Base-by-base conservation (phyloP, 73 alveolate genomes). In the Durusdinium trenchii region DNA sequence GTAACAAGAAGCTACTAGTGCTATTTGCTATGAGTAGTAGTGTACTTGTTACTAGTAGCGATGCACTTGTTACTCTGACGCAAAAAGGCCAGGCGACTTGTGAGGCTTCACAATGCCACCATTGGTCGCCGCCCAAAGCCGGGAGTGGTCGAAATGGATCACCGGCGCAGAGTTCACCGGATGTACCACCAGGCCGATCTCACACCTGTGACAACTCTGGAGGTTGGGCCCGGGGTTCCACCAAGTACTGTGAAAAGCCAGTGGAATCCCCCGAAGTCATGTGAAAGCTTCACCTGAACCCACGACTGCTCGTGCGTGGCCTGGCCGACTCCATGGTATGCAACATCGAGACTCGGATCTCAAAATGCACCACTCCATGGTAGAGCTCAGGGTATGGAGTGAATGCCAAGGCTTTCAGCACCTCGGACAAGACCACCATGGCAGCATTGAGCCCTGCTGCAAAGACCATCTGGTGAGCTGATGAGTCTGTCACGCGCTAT, bases 361-460 rank as follows among this genome's bases (percentile, higher is more conserved):
- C 98, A 75, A 91, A 48, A 50, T 91, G 98, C 89, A 91, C 98
- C 57, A 91, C 98, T 43, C 98, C 98, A 36, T 91, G 98, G 35
- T 91, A 91, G 45, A 91, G 46, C 75, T n/a, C 89, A 3, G 98
- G 89, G 38, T 10, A 71, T 1, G 98, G 98, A 28, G 98, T 91
- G 54, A 91, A 91, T 18, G 36, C 54, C 87, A 91, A 40, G 43
- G 89, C 98, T 1, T 42, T 51, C 75, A 91, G 98, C 98, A 20
- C 73, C 60, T 20, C 98, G 45, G 86, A 89, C n/a, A n/a, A n/a
- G n/a, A n/a, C n/a, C n/a, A n/a, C n/a, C n/a, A n/a, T n/a, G n/a
- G n/a, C n/a, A n/a, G n/a, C n/a, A n/a, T n/a, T n/a, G n/a, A n/a
- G n/a, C n/a, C n/a, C n/a, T n/a, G n/a, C n/a, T n/a, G n/a, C n/a